Conservation (phyloP, 2,329 filamentous ascomycete species). For the Emmonsia crescens region DNA sequence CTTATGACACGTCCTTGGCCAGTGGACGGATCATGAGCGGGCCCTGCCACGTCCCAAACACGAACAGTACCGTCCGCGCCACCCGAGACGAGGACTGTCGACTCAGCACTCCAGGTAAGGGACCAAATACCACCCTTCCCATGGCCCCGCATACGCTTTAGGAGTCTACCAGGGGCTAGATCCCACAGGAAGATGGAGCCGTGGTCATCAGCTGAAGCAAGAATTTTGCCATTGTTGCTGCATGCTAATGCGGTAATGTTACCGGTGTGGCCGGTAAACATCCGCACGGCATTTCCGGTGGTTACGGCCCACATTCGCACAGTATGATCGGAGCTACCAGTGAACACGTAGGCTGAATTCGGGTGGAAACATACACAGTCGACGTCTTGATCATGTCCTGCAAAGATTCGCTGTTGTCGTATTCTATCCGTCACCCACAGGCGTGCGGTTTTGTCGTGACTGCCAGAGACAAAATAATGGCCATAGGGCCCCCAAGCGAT, state of each 20-base stretch:
- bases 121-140: slow-evolving; percentile 90
- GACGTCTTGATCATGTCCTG: slow-evolving; percentile 88
- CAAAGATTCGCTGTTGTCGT: slow-evolving; percentile 74
- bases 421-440: slow-evolving; percentile 91
- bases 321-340: slow-evolving; percentile 82
- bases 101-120: slow-evolving; percentile 86
- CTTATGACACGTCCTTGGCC: slow-evolving; percentile 45
- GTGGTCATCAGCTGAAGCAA: slow-evolving; percentile 81
- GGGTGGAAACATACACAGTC: slow-evolving; percentile 89
- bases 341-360: slow-evolving; percentile 88
- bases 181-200: slow-evolving; percentile 95
- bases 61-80: slow-evolving; percentile 88
- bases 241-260: slow-evolving; percentile 78
- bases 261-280: slow-evolving; percentile 85
- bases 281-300: slow-evolving; percentile 74
- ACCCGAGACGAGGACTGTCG: slow-evolving; percentile 76
- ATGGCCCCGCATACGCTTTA: slow-evolving; percentile 90
- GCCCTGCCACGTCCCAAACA: slow-evolving; percentile 78
- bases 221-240: slow-evolving; percentile 72
- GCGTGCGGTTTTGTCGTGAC: slow-evolving; percentile 80
- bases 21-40: slow-evolving; percentile 49
- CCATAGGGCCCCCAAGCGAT: slow-evolving; percentile 85
- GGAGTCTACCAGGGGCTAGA: slow-evolving; percentile 68
- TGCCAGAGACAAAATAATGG: slow-evolving; percentile 84
- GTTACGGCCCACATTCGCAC: slow-evolving; percentile 96